phyloP scores from a whole-genome alignment of 176 grass and related monocot species.

The Ampelocalamus luodianensis region DNA sequence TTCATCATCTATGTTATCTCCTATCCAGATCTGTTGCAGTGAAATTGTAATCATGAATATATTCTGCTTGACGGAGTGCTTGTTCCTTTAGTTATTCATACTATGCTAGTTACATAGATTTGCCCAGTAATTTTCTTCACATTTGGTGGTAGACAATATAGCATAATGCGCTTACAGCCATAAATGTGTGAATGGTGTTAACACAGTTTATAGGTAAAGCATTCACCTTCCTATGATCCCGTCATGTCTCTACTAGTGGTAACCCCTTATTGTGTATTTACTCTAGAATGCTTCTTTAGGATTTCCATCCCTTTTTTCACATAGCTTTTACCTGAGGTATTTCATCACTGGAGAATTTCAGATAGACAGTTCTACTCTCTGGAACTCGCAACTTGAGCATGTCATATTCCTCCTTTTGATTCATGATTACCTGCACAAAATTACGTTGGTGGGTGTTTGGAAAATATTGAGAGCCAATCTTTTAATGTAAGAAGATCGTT shows the following conservation, averaged over 20 bases:
- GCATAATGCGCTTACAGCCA: not conserved
- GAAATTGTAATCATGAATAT: constrained; percentile 19
- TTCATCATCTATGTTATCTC: constrained; percentile 69
- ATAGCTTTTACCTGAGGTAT: constrained; percentile 63
- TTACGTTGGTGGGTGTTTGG: constrained; percentile 14
- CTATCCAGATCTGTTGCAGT: constrained; percentile 71
- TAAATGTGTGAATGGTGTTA: constrained; percentile 22
- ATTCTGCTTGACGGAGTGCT: constrained; percentile 20
- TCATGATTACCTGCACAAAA: constrained; percentile 71
- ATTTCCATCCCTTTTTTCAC: not conserved
- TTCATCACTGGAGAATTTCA: constrained; percentile 61
- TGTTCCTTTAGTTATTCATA: constrained; percentile 22
- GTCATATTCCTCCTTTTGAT: constrained; percentile 64
- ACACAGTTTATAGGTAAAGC: not conserved
- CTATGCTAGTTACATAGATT: not conserved
- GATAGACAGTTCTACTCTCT: constrained; percentile 46
- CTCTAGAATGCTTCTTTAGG: not conserved
- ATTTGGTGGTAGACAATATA: not conserved
- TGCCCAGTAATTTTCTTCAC: not conserved
- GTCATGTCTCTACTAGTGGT: not conserved
- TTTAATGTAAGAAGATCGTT: not conserved
- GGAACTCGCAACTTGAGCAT: constrained; percentile 60
- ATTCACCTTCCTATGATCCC: not conserved
- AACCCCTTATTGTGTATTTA: not conserved
- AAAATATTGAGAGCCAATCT: not conserved